These are phyloP conservation scores for Coemansia brasiliensis DNA, from an alignment of 192 early-diverging fungal genomes.

Conservation along the genomic window DNA sequence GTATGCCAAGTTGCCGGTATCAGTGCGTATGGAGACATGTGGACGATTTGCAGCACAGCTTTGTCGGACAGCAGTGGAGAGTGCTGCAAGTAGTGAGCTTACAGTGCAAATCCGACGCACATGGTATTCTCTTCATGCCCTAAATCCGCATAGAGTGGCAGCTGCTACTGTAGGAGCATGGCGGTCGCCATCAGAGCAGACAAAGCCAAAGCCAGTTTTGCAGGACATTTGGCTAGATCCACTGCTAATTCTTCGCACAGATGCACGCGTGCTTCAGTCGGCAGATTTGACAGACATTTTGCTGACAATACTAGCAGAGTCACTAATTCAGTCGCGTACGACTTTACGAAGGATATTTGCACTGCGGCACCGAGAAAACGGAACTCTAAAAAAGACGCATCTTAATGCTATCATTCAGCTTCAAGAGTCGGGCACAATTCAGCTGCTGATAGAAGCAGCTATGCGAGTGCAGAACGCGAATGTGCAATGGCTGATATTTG, in stretches of 20 bases:
- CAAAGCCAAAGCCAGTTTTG: slow-evolving; percentile 27
- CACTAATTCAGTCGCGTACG: slow-evolving; percentile 52
- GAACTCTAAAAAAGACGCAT: slow-evolving; percentile 30
- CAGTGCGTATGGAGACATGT: slow-evolving; percentile 39
- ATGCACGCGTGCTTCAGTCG: slow-evolving; percentile 58
- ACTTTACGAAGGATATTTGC: slow-evolving; percentile 47
- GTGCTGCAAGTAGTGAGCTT: slow-evolving; percentile 11
- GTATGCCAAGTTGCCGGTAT: slow-evolving; percentile 19
- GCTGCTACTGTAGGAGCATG: slow-evolving; percentile 37
- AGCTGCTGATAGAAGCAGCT: slow-evolving; percentile 56
- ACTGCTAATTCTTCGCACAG: slow-evolving; percentile 57
- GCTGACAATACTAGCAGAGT: slow-evolving; percentile 37
- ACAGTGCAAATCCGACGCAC: slow-evolving; percentile 29
- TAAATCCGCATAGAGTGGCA: slow-evolving; percentile 40
- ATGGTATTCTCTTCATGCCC: slow-evolving; percentile 41
- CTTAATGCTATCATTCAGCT: slow-evolving; percentile 56
- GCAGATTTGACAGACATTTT: slow-evolving; percentile 34
- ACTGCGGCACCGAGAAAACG: slow-evolving; percentile 22
- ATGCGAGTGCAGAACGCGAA: slow-evolving; percentile 6
- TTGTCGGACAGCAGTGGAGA: slow-evolving; percentile 19
- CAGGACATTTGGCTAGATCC: slow-evolving; percentile 62
- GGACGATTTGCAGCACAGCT: slow-evolving; percentile 21
- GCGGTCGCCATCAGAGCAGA: slow-evolving; percentile 20
- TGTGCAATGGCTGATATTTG: slow-evolving; percentile 45
- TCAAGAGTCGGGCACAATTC: slow-evolving; percentile 59